Base-by-base conservation (phyloP, 768 basidiomycete species). In the Tylopilus cervinicoccineus region DNA sequence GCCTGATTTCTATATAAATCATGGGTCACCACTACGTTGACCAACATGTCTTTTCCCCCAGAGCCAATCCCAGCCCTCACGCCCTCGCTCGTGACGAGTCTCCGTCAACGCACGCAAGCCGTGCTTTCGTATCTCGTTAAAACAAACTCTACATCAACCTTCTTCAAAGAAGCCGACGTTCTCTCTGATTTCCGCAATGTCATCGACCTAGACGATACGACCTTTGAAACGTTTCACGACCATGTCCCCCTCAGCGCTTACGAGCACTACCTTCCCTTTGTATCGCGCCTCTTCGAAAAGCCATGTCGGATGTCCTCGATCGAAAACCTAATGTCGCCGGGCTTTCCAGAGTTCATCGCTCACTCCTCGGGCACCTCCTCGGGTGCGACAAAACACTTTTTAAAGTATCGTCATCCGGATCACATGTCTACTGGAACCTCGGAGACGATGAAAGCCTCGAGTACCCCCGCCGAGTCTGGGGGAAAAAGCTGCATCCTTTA, bases 71-170 rank as follows among this genome's bases (percentile, higher is more conserved):
- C 39, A 22, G 17, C 27, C 17, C 55, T 57, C 32, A 45, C 61
- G 0, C 45, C 49, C 2, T 42, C 45, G n/a, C 53, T 61, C 13
- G 38, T 49, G 16, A 41, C 46, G 17, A 48, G 38, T 39, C 63
- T 62, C 24, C 50, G 45, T 9, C 38, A 63, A 28, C 57, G 50
- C 43, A 57, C 61, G 29, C 55, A 52, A 33, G 43, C 50, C 29
- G 51, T 60, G 47, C 61, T 62, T 28, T 55, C 55, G 13, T 55
- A 62, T 24, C 55, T 62, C 43, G 53, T 55, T 39, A 42, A 55
- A 19, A 52, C 54, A 9, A 62, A 62, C 29, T 52, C 58, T 7
- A 33, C 37, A 26, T 56, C 61, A 4, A 46, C 47, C 0, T 60
- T 47, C 41, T 62, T 60, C 17, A 51, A 53, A 16, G 43, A 57